Base-by-base conservation (phyloP, 2,329 filamentous ascomycete species). In the Aulographum hederae region DNA sequence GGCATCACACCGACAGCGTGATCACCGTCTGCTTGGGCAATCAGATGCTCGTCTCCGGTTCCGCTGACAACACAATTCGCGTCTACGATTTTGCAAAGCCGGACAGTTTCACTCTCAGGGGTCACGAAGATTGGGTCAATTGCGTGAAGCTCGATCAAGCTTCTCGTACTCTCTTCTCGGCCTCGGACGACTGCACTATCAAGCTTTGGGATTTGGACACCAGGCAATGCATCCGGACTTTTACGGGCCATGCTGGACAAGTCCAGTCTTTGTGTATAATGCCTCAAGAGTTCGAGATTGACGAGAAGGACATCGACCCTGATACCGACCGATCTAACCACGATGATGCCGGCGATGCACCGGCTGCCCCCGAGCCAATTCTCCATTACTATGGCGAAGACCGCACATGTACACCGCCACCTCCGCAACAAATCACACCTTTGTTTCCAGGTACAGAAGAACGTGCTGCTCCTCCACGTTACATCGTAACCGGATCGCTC, bases 111-210 rank as follows among this genome's bases (percentile, higher is more conserved):
- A 67, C 72, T 32, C 63, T 98, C 10, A 73, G 75, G 16, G 86
- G 85, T 6, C 89, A 98, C 50, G 71, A 65, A 0, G 85, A 95
- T 51, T 95, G 86, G 80, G 85, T 98, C 44, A 98, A 98, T 54
- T 76, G 80, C n/a, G 86, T 95, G 19, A 77, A 78, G 41, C 70
- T 98, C 23, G 84, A 98, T 50, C 67, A 74, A 0, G 58, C 67
- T 2, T 91, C 81, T 6, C 74, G 81, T 11, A 94, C 85, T 1
- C 66, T 95, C 3, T 78, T 95, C 46, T 93, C 86, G 0, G 84
- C 84, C 1, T 94, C 84, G 1, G 89, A 98, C 48, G 89, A 98
- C 51, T 77, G 82, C 47, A 89, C 79, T 0, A 72, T 92, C 41
- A 81, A 84, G 43, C 63, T 98, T 2, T 94, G 86, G 86, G 86